phyloP scores from a whole-genome alignment of 306 rosid species.

The Heteromeles arbutifolia region DNA sequence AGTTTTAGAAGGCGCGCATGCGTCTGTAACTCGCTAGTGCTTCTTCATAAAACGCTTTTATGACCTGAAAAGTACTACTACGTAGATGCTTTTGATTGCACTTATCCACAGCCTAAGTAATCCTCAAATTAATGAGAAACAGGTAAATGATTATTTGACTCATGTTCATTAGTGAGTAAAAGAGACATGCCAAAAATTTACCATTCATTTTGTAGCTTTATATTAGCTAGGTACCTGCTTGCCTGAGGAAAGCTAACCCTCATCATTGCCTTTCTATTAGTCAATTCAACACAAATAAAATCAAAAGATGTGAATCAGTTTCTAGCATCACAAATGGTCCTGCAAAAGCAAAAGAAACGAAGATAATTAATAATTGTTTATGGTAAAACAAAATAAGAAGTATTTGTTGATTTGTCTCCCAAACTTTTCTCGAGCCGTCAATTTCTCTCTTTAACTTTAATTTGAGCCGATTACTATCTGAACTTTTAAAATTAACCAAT shows the following conservation, averaged over 20 bases:
- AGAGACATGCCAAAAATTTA: conserved; percentile 16
- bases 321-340: not conserved
- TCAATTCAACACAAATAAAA: not conserved
- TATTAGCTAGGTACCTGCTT: conserved; percentile 2
- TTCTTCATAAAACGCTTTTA: not conserved
- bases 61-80: not conserved
- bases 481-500: too few relatives aligned
- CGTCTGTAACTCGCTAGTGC: not conserved
- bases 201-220: conserved; percentile 17
- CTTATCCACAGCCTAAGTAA: not conserved
- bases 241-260: conserved; percentile 1
- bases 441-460: too few relatives aligned
- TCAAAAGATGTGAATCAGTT: not conserved
- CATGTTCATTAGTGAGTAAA: not conserved
- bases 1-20: not conserved
- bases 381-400: not conserved
- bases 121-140: not conserved
- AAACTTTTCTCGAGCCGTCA: too few relatives aligned
- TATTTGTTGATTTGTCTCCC: too few relatives aligned
- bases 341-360: not conserved
- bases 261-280: conserved; percentile 2
- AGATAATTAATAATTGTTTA: not conserved
- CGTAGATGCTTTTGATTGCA: not conserved
- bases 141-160: not conserved
- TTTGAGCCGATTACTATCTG: accelerated